These are phyloP conservation scores for Ceratocystis alfenasii DNA, from an alignment of 2,329 filamentous ascomycete species.

Conservation along the genomic window DNA sequence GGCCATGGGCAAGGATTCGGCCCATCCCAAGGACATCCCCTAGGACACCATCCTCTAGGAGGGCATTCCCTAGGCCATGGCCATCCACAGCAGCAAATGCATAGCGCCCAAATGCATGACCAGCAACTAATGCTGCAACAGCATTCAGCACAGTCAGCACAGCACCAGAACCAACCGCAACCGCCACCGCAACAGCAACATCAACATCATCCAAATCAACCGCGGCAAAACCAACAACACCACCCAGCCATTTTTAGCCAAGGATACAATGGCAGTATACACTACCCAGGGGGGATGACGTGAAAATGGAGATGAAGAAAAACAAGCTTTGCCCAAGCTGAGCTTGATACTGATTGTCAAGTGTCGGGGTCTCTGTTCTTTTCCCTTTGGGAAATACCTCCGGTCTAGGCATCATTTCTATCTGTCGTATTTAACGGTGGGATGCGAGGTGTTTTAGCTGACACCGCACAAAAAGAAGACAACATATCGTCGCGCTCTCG, in stretches of 20 bases:
- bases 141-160: neutral
- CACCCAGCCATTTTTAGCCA: conserved; percentile 3
- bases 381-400: neutral
- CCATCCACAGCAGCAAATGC: conserved; percentile 2
- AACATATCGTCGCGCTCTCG: no score
- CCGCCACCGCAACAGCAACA: neutral
- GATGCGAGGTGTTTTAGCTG: no score
- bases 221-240: conserved; percentile 3
- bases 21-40: neutral
- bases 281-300: neutral
- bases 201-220: conserved; percentile 7
- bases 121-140: neutral
- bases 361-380: neutral
- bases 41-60: neutral
- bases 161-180: neutral
- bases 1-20: conserved; percentile 2
- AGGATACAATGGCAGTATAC: conserved; percentile 6
- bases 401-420: no score
- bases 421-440: no score
- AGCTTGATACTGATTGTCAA: neutral
- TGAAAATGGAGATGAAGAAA: neutral
- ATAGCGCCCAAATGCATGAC: neutral
- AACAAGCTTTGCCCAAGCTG: neutral
- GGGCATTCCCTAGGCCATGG: neutral
- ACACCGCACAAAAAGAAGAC: no score